Evolutionary conservation across 2,329 filamentous ascomycete species (phyloP).

Genomic region (Fusarium heterosporum): DNA sequence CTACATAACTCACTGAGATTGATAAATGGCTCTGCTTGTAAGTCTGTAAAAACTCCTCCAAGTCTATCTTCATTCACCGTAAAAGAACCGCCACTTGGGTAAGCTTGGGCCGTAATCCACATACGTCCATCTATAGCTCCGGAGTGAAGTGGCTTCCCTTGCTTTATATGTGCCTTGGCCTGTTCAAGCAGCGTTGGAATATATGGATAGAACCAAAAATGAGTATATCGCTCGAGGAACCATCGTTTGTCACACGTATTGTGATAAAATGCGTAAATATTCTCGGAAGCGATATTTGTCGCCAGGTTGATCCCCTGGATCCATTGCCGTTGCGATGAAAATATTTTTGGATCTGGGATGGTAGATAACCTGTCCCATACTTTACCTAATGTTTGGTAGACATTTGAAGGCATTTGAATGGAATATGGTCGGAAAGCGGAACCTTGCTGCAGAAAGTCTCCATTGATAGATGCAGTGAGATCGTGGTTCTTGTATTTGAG

Average conservation of each 20-base stretch:
- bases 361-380: neutral
- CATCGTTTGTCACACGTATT: constrained; percentile 1
- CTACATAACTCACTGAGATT: neutral
- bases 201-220: constrained; percentile 3
- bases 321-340: neutral
- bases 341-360: neutral
- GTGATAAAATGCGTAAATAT: constrained; percentile 6
- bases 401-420: neutral
- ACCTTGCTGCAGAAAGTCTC: neutral
- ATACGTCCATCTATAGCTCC: neutral
- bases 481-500: neutral
- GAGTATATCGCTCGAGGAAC: neutral
- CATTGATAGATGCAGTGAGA: neutral
- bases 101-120: neutral
- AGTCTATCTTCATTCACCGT: neutral
- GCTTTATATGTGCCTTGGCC: neutral
- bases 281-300: neutral
- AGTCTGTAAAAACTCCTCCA: neutral
- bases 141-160: neutral
- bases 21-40: neutral
- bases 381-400: neutral
- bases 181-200: neutral
- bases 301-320: neutral
- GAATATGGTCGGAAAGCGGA: neutral
- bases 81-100: neutral